Evolutionary conservation across 768 basidiomycete genomes (phyloP), one percentile per base, ranked within the genome.

Genomic region (Pleurotus eryngii): DNA sequence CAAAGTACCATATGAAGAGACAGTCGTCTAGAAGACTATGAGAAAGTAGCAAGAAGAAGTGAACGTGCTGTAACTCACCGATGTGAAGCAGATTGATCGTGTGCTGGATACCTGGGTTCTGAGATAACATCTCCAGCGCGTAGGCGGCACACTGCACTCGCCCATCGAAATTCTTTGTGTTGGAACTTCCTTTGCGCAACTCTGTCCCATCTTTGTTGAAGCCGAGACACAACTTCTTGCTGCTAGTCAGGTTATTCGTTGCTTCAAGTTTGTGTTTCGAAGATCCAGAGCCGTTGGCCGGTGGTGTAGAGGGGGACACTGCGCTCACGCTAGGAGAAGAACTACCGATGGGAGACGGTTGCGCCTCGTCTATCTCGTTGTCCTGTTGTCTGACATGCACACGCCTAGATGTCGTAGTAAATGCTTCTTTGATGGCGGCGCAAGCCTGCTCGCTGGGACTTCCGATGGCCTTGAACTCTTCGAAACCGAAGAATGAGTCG

Each of bases 1-100:
- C 69, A 45, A 60, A 65, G 42, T 59, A 68, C 60, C 66, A 70
- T 22, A 67, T 46, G 27, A 61, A 68, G 22, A 65, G 42, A 47
- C 58, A 24, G n/a, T 64, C 60, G 50, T 69, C 64, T 61, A 46
- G 4, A 57, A 49, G 18, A 47, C 26, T 37, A 49, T 43, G 7
- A 11, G 49, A 53, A 39, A 30, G 3, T 26, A 30, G 49, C 20
- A 51, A 20, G 30, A 26, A 27, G 15, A 27, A 4, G 15, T 49
- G 47, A 27, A 8, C 17, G 45, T 24, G 3, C 20, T 15, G 15
- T 24, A 26, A 49, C 57, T 38, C 35, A 48, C 58, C 58, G 45
- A 59, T 26, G 43, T 55, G 35, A 38, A 59, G 46, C 15, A 59
- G 30, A 48, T 55, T 59, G 53, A 59, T 59, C 15, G 53, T 53